Percentiles rank a stretch among this genome's conserved stretches.
Evolutionary conservation across 176 grass and related monocot genomes (phyloP).

Genomic region (Secale cereale): DNA sequence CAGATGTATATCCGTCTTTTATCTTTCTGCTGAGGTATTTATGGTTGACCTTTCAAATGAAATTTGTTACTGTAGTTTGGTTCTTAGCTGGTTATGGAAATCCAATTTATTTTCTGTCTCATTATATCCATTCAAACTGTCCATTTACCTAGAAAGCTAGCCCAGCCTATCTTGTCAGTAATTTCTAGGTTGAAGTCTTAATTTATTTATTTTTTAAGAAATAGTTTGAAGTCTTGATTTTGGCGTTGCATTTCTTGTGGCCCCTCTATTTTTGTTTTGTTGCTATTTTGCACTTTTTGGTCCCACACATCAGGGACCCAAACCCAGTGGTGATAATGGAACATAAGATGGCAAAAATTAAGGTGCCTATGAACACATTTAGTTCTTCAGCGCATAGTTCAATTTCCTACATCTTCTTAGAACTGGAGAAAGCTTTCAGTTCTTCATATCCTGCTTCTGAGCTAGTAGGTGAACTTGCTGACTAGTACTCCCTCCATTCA

Average conservation of each 20-base stretch:
- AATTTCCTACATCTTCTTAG: not conserved
- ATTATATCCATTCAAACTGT: not conserved
- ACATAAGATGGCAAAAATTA: not conserved
- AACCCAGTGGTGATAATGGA: not conserved
- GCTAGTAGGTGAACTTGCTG: not conserved
- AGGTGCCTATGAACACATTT: not conserved
- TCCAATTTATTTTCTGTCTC: not conserved
- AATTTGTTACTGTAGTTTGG: not conserved
- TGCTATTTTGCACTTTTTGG: not conserved
- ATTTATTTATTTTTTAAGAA: too few relatives aligned
- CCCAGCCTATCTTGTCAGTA: not conserved
- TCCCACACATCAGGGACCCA: not conserved
- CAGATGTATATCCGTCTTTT: too few relatives aligned
- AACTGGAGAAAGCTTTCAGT: not conserved
- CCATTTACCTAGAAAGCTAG: too few relatives aligned
- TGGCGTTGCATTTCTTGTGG: not conserved
- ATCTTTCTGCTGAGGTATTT: not conserved
- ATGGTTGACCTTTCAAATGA: constrained; percentile 13
- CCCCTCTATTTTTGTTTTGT: not conserved
- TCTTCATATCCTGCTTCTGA: not conserved
- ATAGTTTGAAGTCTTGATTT: not conserved
- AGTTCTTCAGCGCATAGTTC: not conserved
- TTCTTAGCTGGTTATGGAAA: not conserved
- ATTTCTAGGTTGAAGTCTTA: not conserved
- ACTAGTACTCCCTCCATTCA: too few relatives aligned